Conservation (phyloP, 495 filamentous ascomycete species). For the Hypoxylon perforatum region DNA sequence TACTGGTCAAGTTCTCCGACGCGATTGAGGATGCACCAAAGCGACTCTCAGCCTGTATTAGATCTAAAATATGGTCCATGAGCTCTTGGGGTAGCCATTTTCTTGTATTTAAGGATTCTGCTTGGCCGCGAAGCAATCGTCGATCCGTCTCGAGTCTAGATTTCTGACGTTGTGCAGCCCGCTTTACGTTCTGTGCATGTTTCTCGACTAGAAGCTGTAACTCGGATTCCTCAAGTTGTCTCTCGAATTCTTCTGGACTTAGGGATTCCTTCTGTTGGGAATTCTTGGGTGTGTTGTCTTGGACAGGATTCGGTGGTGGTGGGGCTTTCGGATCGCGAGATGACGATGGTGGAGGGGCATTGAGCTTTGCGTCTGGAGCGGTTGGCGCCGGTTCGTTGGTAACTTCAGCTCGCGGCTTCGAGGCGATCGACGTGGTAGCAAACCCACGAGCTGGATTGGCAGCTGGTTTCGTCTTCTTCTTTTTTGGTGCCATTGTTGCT, state of each 20-base stretch:
- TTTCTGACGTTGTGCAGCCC: constrained; percentile 74
- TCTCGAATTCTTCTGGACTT: constrained; percentile 85
- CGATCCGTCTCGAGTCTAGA: constrained; percentile 81
- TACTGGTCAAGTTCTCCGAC: constrained; percentile 49
- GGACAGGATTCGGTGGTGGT: constrained; percentile 48
- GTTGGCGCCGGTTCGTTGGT: constrained; percentile 44
- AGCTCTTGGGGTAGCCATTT: constrained; percentile 85
- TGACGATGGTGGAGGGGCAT: constrained; percentile 47
- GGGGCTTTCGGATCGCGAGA: constrained; percentile 44
- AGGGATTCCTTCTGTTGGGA: constrained; percentile 63
- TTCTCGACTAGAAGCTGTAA: constrained; percentile 87
- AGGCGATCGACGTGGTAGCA: constrained; percentile 89
- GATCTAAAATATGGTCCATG: constrained; percentile 76
- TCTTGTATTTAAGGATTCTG: constrained; percentile 71
- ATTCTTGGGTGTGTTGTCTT: constrained; percentile 45
- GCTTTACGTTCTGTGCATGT: constrained; percentile 73
- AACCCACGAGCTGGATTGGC: constrained; percentile 90
- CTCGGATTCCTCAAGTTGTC: constrained; percentile 81
- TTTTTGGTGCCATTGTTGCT: constrained; percentile 76
- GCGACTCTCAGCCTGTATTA: constrained; percentile 64
- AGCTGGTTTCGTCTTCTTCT: constrained; percentile 84
- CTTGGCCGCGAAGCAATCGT: constrained; percentile 78
- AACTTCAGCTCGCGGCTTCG: constrained; percentile 68
- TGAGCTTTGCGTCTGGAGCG: constrained; percentile 25
- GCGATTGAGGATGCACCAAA: constrained; percentile 58